Base-by-base conservation (phyloP, 139 green algal species). In the Diplosphaera chodatii region DNA sequence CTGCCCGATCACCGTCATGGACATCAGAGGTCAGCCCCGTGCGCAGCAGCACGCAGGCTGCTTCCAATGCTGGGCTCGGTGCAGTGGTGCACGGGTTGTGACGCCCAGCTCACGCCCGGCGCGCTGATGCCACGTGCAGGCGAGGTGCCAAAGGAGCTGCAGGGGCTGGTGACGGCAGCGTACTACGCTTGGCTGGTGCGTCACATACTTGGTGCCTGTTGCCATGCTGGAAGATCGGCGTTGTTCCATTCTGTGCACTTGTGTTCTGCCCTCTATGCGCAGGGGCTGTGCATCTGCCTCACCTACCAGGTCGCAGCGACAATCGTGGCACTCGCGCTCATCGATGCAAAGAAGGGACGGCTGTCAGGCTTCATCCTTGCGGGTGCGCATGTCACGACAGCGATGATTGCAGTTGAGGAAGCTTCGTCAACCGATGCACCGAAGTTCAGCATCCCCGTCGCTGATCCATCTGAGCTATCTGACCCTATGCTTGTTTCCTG, bases 1-100 rank as follows among this genome's bases (percentile, higher is more conserved):
- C 69, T 90, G 77, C 73, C 73, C 82, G 21, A 65, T 84, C 65
- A 33, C 78, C 31, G 71, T 85, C 66, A 82, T 87, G 75, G 83
- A 90, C 75, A 90, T 90, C 48, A 59, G 25, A 25, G 48, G 48
- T 59, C 16, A 23, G 32, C 33, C 56, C n/a, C 77, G 66, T 32
- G 80, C 37, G 37, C 37, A 48, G 10, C 37, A 48, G 37, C 13
- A 48, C 13, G 8, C 37, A 48, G 37, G 37, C 37, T 48, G 37
- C 37, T 21, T 48, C 10, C 10, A 48, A 13, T 48, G 10, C 37
- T 48, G 37, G 10, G 37, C 37, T 21, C 10, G 37, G 10, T 13
- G 37, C 37, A 48, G 37, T 48, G 37, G 37, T 48, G 10, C 37
- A 8, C 8, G 37, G 8, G 37, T 48, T 8, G 8, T 48, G 37